phyloP scores from a whole-genome alignment of 768 basidiomycete genomes.

The Termitomyces sp. region DNA sequence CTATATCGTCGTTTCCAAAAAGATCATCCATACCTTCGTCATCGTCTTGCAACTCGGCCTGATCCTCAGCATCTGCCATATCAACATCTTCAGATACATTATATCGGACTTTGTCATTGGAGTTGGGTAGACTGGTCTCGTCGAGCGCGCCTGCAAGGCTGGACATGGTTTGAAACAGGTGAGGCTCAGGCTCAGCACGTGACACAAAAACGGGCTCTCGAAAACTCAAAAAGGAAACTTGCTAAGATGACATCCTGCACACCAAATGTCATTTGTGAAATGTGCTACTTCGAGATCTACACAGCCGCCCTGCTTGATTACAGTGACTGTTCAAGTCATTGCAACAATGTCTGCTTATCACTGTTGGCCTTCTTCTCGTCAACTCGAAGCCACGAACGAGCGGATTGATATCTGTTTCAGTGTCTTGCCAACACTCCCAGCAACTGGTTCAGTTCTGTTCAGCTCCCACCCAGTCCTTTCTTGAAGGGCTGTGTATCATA shows the following conservation, averaged over 20 bases:
- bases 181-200: not conserved
- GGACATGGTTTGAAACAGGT: slow-evolving; percentile 38
- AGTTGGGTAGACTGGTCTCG: slow-evolving; percentile 19
- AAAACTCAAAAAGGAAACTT: not conserved
- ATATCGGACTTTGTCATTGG: slow-evolving; percentile 9
- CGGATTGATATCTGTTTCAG: slow-evolving; percentile 18
- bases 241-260: not conserved
- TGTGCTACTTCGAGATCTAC: slow-evolving; percentile 2
- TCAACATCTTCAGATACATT: slow-evolving; percentile 29
- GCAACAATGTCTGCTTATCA: slow-evolving; percentile 13
- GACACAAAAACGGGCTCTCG: not conserved
- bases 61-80: slow-evolving; percentile 32
- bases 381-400: not conserved
- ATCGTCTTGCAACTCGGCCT: slow-evolving; percentile 26
- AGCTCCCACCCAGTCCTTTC: slow-evolving; percentile 1
- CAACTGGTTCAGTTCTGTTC: slow-evolving; percentile 9
- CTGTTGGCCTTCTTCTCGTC: slow-evolving; percentile 8
- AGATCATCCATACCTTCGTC: slow-evolving; percentile 65
- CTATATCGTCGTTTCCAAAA: slow-evolving; percentile 67
- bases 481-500: slow-evolving; percentile 13
- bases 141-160: slow-evolving; percentile 58
- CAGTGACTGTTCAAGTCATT: not conserved
- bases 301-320: slow-evolving; percentile 10
- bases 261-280: not conserved
- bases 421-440: slow-evolving; percentile 13